phyloP scores from a whole-genome alignment of 345 rosid genomes.

The Populus nigra region DNA sequence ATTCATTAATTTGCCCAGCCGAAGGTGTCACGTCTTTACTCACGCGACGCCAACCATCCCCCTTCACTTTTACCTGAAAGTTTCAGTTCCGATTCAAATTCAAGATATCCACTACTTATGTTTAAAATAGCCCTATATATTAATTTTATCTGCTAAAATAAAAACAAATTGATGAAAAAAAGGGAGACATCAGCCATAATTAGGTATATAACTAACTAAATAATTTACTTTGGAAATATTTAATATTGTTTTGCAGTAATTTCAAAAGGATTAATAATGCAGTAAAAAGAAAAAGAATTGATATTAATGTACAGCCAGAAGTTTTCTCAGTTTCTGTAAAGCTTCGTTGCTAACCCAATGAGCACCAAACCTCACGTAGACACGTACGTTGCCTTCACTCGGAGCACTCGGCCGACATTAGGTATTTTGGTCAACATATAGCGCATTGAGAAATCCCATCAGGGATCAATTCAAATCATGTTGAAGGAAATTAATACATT shows the following conservation, averaged over 20 bases:
- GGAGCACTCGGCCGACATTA: not conserved
- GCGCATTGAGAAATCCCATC: not conserved
- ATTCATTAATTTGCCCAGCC: not conserved
- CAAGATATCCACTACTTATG: not conserved
- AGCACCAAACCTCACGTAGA: not conserved
- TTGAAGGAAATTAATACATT: too few relatives aligned
- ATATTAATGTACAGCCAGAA: too few relatives aligned
- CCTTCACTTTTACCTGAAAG: not conserved
- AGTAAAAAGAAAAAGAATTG: too few relatives aligned
- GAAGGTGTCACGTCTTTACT: too few relatives aligned
- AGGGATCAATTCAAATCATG: not conserved
- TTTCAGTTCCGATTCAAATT: not conserved
- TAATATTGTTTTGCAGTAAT: not conserved
- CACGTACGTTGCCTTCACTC: not conserved
- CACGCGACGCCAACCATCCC: not conserved
- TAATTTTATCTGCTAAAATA: not conserved
- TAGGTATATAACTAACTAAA: not conserved
- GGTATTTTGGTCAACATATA: not conserved
- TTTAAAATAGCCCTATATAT: not conserved
- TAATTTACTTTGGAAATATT: not conserved
- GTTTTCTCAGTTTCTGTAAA: not conserved
- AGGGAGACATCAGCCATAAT: too few relatives aligned
- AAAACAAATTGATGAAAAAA: not conserved
- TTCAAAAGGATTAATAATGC: too few relatives aligned
- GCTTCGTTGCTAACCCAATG: not conserved